Evolutionary conservation across 2,329 filamentous ascomycete genomes (phyloP), one percentile per base, ranked within the genome.

Genomic region (Trichoderma pleuroti): DNA sequence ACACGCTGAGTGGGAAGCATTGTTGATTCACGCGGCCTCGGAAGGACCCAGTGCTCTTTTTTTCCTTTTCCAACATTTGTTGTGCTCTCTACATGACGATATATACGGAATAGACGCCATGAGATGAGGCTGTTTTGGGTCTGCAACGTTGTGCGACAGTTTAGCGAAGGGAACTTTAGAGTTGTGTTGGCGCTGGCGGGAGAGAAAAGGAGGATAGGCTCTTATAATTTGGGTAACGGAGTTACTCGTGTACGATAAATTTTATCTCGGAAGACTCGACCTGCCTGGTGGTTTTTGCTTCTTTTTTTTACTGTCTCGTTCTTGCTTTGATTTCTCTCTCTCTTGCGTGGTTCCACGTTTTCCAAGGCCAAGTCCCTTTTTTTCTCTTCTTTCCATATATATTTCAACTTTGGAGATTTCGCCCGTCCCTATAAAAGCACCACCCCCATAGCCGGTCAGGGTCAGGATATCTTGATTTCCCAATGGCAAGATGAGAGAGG

Each of bases 221-320:
- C 34, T 71, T 64, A 59, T 79, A 78, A 79, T 80, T 72, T 76
- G 76, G 75, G 76, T 77, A 77, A 78, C 73, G 73, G 75, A 74
- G 72, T 75, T 78, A 76, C 76, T 77, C 75, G 75, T 80, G 78
- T 80, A 80, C 74, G 76, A 80, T 76, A 77, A 76, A 76, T 74
- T 71, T 71, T 72, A 72, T 70, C 73, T 68, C 70, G 67, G 72
- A 73, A 73, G 74, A 74, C 68, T 71, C 60, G 46, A 61, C 72
- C 70, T 70, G 67, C 64, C 69, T 60, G 26, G 66, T 64, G 34
- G 54, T 21, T 63, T 59, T 69, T 52, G 61, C 46, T 70, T 28
- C 5, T 70, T 32, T 64, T 28, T 28, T 70, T 32, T 64, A 56
- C 26, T 62, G 36, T 16, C 32, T 49, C 46, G 16, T 49, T n/a